Evolutionary conservation across 164 flowering plant genomes (phyloP).

Genomic region (Magnolia changhungtana): DNA sequence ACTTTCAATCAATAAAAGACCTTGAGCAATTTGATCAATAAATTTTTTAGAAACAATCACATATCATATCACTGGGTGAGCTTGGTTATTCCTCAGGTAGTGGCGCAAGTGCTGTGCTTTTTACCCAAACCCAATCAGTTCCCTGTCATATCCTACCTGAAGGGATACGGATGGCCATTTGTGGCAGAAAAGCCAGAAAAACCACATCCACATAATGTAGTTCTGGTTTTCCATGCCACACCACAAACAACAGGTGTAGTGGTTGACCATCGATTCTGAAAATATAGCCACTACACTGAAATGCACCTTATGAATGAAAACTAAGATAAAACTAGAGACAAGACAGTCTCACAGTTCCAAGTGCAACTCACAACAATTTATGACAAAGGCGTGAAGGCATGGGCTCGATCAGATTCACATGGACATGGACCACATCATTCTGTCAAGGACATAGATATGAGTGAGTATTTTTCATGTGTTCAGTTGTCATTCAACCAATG

Average conservation of each 20-base stretch:
- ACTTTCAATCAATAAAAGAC: neutral
- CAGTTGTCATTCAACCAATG: neutral
- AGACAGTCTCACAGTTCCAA: neutral
- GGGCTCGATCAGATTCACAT: conserved; percentile 75
- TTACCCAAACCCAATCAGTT: no score
- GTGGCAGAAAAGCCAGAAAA: neutral
- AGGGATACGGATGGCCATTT: no score
- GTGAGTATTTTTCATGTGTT: no score
- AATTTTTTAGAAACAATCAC: no score
- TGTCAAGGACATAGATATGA: conserved; percentile 27
- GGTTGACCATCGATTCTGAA: neutral
- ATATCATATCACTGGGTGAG: no score
- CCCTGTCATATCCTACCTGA: no score
- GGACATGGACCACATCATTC: conserved; percentile 79
- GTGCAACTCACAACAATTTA: conserved; percentile 68
- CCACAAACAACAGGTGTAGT: neutral
- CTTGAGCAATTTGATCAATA: neutral
- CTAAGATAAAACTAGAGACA: neutral
- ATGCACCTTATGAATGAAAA: neutral
- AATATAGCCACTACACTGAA: neutral
- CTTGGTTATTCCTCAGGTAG: no score
- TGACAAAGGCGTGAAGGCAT: conserved; percentile 75
- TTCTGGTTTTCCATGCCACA: no score
- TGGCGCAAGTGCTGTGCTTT: no score
- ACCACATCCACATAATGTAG: neutral